phyloP scores from a whole-genome alignment of 768 basidiomycete genomes.

The Leucosporidium yakuticum region DNA sequence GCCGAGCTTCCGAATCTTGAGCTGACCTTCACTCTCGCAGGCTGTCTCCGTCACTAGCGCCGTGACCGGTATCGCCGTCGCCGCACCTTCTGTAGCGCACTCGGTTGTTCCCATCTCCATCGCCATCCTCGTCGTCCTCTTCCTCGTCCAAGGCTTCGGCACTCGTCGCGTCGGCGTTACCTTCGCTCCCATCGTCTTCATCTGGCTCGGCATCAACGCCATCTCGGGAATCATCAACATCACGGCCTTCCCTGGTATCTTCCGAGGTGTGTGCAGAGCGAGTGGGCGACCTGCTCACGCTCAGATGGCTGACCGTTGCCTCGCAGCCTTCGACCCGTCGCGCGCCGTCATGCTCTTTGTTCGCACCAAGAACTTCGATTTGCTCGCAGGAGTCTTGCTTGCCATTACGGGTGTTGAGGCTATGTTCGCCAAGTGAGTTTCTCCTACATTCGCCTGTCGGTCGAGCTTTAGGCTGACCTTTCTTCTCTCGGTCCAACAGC shows the following conservation, averaged over 20 bases:
- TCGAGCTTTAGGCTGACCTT: background rate
- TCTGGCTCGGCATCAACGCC: conserved; percentile 53
- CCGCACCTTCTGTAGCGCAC: conserved; percentile 49
- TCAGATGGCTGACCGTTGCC: background rate
- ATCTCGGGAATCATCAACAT: conserved; percentile 27
- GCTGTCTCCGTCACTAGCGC: conserved; percentile 65
- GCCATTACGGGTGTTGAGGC: conserved; percentile 66
- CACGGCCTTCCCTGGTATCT: conserved; percentile 20
- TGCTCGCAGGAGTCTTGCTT: conserved; percentile 60
- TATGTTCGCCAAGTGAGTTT: conserved; percentile 58
- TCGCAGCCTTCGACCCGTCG: conserved; percentile 57
- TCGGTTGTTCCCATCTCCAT: conserved; percentile 57
- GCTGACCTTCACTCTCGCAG: conserved; percentile 9
- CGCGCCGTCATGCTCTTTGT: conserved; percentile 62
- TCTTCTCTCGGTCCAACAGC: conserved; percentile 44
- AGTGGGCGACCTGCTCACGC: too few relatives aligned
- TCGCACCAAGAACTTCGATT: conserved; percentile 57
- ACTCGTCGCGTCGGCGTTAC: conserved; percentile 47
- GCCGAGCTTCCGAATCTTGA: too few relatives aligned
- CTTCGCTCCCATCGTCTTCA: conserved; percentile 57
- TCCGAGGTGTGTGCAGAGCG: conserved; percentile 4
- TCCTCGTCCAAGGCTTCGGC: conserved; percentile 53
- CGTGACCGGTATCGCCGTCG: conserved; percentile 60
- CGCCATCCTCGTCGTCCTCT: conserved; percentile 56
- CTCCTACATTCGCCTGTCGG: background rate